phyloP scores from a whole-genome alignment of 495 filamentous ascomycete genomes.

The Penicillium pancosmium region DNA sequence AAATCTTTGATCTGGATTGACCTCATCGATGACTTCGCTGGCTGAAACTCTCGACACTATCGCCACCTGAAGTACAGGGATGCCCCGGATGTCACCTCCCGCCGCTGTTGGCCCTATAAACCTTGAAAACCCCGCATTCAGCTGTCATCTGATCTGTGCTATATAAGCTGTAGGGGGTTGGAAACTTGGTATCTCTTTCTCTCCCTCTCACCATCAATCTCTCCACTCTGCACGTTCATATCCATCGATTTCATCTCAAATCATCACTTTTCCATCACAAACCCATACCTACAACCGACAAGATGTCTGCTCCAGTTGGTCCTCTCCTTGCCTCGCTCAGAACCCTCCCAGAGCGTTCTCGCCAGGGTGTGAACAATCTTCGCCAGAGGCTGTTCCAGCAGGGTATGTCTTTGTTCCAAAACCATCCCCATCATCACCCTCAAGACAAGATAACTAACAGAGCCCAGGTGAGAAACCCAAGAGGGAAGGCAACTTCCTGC shows the following conservation, averaged over 20 bases:
- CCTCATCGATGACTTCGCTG: background rate
- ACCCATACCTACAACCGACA: slow-evolving; percentile 8
- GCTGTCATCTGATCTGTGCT: slow-evolving; percentile 28
- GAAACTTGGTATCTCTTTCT: background rate
- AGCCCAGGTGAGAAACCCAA: slow-evolving; percentile 32
- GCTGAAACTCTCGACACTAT: slow-evolving; percentile 16
- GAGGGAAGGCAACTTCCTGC: slow-evolving; percentile 35
- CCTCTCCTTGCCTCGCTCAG: slow-evolving; percentile 27
- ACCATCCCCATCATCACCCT: background rate
- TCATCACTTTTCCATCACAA: slow-evolving; percentile 12
- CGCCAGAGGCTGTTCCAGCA: slow-evolving; percentile 36
- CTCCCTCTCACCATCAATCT: background rate
- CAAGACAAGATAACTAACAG: slow-evolving; percentile 14
- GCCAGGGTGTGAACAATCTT: slow-evolving; percentile 34
- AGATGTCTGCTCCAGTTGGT: slow-evolving; percentile 31
- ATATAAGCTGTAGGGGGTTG: slow-evolving; percentile 19
- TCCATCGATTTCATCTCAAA: slow-evolving; percentile 9
- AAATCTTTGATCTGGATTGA: background rate
- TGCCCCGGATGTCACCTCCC: slow-evolving; percentile 26
- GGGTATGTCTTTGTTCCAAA: slow-evolving; percentile 19
- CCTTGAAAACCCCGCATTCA: slow-evolving; percentile 30
- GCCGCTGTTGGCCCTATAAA: slow-evolving; percentile 24
- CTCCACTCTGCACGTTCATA: slow-evolving; percentile 10
- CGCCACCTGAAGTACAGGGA: slow-evolving; percentile 17
- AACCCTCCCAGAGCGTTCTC: slow-evolving; percentile 29